Evolutionary conservation across 139 green algal genomes (phyloP), one percentile per base, ranked within the genome.

Genomic region (Chlorella sp.): DNA sequence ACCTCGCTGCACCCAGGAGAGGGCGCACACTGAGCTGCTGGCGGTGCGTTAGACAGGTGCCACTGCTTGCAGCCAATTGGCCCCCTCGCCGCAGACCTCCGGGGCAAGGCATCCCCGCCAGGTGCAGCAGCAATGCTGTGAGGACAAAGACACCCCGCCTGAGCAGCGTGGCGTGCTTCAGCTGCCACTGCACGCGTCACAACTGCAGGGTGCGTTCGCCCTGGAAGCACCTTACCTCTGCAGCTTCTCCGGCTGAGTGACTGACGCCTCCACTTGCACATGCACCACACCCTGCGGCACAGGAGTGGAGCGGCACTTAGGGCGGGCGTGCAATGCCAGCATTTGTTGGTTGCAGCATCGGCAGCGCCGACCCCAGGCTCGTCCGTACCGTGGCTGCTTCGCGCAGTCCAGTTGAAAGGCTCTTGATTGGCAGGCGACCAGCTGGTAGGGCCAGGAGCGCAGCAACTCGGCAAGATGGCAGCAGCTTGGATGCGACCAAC

Each of bases 221-320:
- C n/a, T n/a, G n/a, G n/a, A n/a, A n/a, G n/a, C n/a, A n/a, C 2
- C 38, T 19, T 34, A 86, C 84, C 36, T 70, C 13, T 64, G 34
- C 22, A 81, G 72, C 56, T 86, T n/a, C 80, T 95, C 92, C 2
- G 92, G 92, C 73, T 88, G 76, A 65, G 78, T 90, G n/a, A 95
- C 88, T 13, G 62, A 81, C 4, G 92, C 92, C 48, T 85, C 69
- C 14, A 95, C 92, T 80, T 94, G 83, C 48, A 93, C 80, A 38
- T 90, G 81, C 6, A 86, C 80, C 22, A 86, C n/a, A 19, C 85
- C 85, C 76, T 90, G 76, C 85, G 82, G 72, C 40, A 32, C 74
- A 4, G 46, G 20, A 32, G 51, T 3, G 16, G 13, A 24, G 51
- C 16, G 70, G 43, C 56, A 58, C 13, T 17, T 51, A 48, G 16